Percentiles rank a stretch among this genome's conserved stretches.
Conservation (phyloP, 2,329 filamentous ascomycete species). For the Exophiala lecanii-corni region DNA sequence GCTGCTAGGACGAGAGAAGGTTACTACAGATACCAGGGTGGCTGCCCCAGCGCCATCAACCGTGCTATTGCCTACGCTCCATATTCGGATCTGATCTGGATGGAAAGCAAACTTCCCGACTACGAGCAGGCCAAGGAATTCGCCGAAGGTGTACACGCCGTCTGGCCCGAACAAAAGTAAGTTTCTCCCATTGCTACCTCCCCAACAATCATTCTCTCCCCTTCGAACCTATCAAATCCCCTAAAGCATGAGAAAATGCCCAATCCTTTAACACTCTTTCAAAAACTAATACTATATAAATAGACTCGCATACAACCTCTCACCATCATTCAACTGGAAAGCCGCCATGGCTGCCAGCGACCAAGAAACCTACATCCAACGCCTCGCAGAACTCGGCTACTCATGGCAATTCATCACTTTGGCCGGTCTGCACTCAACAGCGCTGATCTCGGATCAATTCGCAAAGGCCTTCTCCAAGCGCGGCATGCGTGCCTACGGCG, state of each 20-base stretch:
- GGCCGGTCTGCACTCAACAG: conserved; percentile 90
- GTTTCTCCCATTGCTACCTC: conserved; percentile 32
- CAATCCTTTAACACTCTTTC: background rate
- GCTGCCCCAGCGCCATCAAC: conserved; percentile 86
- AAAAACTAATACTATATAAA: conserved; percentile 17
- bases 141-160: conserved; percentile 85
- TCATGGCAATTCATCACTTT: conserved; percentile 99
- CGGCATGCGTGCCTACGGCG: conserved; percentile 95
- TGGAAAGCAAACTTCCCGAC: conserved; percentile 97
- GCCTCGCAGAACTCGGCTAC: conserved; percentile 83
- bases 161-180: conserved; percentile 94
- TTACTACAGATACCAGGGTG: conserved; percentile 88
- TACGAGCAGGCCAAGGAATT: conserved; percentile 89
- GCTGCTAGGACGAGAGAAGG: conserved; percentile 88
- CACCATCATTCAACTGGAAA: conserved; percentile 99
- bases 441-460: conserved; percentile 86
- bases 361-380: conserved; percentile 95
- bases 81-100: conserved; percentile 96
- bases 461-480: conserved; percentile 71
- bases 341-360: conserved; percentile 84
- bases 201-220: conserved; percentile 1
- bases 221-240: no score
- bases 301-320: conserved; percentile 95
- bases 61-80: conserved; percentile 87
- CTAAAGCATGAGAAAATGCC: no score